phyloP scores from a whole-genome alignment of 306 rosid species.

The Prunus salicina region DNA sequence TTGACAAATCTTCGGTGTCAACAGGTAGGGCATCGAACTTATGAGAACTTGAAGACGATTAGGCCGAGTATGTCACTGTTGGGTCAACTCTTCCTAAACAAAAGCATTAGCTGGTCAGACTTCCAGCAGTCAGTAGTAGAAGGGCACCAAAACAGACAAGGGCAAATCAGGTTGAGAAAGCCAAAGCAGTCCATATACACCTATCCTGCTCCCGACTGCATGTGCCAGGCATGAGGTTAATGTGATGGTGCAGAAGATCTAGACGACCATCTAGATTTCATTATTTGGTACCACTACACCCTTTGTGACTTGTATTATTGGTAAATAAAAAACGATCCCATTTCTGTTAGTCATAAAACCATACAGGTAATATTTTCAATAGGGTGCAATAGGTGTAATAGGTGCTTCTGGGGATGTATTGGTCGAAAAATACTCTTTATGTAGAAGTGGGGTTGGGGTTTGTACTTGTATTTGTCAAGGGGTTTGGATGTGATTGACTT shows the following conservation, averaged over 20 bases:
- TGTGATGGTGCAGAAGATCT: constrained; percentile 22
- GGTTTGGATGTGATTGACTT: background rate
- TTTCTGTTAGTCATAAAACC: constrained; percentile 26
- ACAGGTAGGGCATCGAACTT: constrained; percentile 96
- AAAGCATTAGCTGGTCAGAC: constrained; percentile 71
- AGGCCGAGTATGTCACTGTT: constrained; percentile 90
- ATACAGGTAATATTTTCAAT: constrained; percentile 26
- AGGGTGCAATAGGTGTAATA: constrained; percentile 23
- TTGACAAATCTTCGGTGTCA: constrained; percentile 21
- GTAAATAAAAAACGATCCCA: constrained; percentile 46
- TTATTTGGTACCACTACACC: constrained; percentile 29
- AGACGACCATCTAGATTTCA: constrained; percentile 22
- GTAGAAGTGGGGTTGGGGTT: background rate
- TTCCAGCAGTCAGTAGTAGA: constrained; percentile 62
- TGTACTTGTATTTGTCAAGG: background rate
- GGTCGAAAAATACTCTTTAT: background rate
- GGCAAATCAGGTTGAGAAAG: constrained; percentile 78
- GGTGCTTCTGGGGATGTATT: constrained; percentile 26
- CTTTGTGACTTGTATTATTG: constrained; percentile 32
- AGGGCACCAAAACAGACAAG: constrained; percentile 85
- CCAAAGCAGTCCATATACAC: constrained; percentile 93
- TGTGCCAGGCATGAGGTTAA: constrained; percentile 63
- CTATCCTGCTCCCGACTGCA: constrained; percentile 94
- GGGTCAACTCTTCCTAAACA: constrained; percentile 93
- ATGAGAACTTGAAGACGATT: constrained; percentile 74